Base-by-base conservation (phyloP, 495 filamentous ascomycete species). In the Talaromyces thailandensis region DNA sequence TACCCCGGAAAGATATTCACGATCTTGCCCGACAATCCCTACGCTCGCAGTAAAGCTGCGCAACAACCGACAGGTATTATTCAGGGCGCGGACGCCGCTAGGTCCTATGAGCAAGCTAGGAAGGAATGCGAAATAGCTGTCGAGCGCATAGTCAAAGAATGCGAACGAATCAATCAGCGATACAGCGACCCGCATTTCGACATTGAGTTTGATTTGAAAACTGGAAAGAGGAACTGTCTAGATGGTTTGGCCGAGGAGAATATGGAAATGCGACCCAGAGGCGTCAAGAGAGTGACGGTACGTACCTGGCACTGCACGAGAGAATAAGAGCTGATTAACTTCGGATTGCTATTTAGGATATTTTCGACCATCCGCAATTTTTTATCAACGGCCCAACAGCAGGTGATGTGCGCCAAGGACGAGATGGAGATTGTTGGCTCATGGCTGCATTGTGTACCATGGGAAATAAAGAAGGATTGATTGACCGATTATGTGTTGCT, bases 121-220 rank as follows among this genome's bases (percentile, higher is more conserved):
- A 79, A 76, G 4, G 81, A 83, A 55, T 96, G 93, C 74, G 73
- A 75, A 60, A 79, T 78, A 51, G 91, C 92, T 58, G 92, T 96
- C 6, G 84, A 83, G 32, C 88, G 90, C 67, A 96, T 96, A 67
- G 84, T 88, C 8, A 85, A 81, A 64, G 92, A 96, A 73, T 96
- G 92, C 71, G 78, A 85, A 25, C 81, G 90, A 8, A 78, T 94
- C 62, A 96, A 97, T 71, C 87, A 91, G 69, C 96, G 93, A 71
- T 97, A 96, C 68, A 83, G 88, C 4, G 93, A 97, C 73, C 84
- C 87, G 26, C 86, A 93, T 72, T 96, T 96, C 69, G 90, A 96
- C 70, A 86, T 97, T 56, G 89, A 92, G 66, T 78, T 82, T 60
- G 92, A 95, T 68, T 76, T 93, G 59, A 90, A 91, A 76, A 77